Evolutionary conservation across 208 protist species (phyloP), one percentile per base, ranked within the genome.

Genomic region (Angomonas ambiguus): DNA sequence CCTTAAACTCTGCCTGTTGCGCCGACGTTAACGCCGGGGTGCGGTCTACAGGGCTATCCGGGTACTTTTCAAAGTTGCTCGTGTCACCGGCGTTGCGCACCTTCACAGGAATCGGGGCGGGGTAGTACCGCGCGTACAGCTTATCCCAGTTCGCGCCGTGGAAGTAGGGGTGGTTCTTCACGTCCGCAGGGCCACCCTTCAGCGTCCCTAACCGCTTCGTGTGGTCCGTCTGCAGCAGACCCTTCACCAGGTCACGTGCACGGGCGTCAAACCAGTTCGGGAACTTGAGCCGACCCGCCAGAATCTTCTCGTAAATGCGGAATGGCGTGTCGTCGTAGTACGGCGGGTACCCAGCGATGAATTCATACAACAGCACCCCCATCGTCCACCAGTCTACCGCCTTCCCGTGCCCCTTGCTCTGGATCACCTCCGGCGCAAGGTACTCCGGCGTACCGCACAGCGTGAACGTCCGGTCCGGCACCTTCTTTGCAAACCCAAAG

Each of bases 311-410:
- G 77, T 92, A 95, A 38, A 93, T 93, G 13, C 81, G 82, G 71
- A 92, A 85, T 49, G 87, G 82, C 30, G 93, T 96, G 69, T 95
- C 87, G 60, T 92, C 80, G 78, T 91, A 97, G 77, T 97, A 98
- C 25, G 95, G 95, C 48, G 95, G 82, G 56, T 94, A 87, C 49
- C 93, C 96, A 6, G 92, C 76, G 53, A 98, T 84, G 80, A 98
- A 97, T 85, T 98, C 96, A 71, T 97, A 99, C 38, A 98, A 70
- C 34, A 99, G 66, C 45, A 98, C 91, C 45, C 97, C 97, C 72
- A 97, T 93, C 51, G 86, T 88, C 97, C 97, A 99, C 96, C 95
- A 98, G 80, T 99, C 97, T 28, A 98, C 95, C 30, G 92, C 90
- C 79, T 97, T 98, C 18, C 94, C 94, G 76, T 98, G 94, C 0